phyloP scores from a whole-genome alignment of 441 rosid genomes.

The Populus hybrid region DNA sequence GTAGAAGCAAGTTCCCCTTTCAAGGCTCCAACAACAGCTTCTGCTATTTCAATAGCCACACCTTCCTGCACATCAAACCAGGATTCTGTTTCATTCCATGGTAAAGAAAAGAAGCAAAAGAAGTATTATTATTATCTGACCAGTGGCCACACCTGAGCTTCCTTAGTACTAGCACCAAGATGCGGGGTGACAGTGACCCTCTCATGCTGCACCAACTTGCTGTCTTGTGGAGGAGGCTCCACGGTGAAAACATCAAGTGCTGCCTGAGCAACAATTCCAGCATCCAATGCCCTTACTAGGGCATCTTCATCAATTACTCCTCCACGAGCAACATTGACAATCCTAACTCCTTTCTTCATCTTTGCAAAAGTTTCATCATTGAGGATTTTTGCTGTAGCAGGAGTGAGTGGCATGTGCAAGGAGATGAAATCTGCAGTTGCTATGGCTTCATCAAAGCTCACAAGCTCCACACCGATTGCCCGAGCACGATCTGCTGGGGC shows the following conservation, averaged over 20 bases:
- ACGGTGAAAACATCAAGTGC: constrained; percentile 91
- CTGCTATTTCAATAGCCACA: constrained; percentile 95
- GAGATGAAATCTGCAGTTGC: constrained; percentile 86
- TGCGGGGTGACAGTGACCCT: constrained; percentile 87
- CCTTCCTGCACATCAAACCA: constrained; percentile 62
- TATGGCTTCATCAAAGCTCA: constrained; percentile 74
- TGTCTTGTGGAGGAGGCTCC: constrained; percentile 87
- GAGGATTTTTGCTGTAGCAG: constrained; percentile 66
- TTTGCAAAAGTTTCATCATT: constrained; percentile 80
- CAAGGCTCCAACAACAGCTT: constrained; percentile 95
- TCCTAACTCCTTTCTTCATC: constrained; percentile 95
- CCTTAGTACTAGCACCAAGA: constrained; percentile 96
- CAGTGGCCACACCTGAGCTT: constrained; percentile 67
- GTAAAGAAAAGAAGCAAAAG: neutral
- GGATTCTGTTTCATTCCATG: neutral
- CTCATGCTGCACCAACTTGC: constrained; percentile 81
- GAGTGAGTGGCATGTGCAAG: constrained; percentile 93
- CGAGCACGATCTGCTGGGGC: constrained; percentile 94
- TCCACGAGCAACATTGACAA: constrained; percentile 92
- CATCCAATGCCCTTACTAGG: constrained; percentile 76
- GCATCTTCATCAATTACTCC: constrained; percentile 98
- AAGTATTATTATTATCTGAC: neutral
- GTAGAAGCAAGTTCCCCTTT: constrained; percentile 95
- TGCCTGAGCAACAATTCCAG: constrained; percentile 95
- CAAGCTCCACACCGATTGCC: constrained; percentile 83